Evolutionary conservation across 352 stramenopile species (phyloP).

Genomic region (Phytophthora ohioensis): DNA sequence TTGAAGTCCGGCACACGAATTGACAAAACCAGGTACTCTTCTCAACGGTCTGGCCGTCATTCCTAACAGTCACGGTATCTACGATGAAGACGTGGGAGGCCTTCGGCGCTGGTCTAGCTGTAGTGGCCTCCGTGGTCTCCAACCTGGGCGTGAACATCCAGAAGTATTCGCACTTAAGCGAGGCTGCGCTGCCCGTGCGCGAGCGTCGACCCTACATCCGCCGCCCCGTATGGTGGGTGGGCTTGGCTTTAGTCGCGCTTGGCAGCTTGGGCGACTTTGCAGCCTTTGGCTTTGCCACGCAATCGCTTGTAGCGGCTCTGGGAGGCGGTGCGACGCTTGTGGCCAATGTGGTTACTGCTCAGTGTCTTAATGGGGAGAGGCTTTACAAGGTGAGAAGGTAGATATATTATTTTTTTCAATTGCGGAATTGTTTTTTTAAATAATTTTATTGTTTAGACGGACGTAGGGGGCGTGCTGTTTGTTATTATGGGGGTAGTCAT

Average conservation of each 20-base stretch:
- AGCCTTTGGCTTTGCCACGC: constrained; percentile 90
- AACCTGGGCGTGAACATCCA: constrained; percentile 93
- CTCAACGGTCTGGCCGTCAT: constrained; percentile 6
- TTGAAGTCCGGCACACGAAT: background rate
- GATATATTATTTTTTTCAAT: constrained; percentile 10
- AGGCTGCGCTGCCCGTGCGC: constrained; percentile 51
- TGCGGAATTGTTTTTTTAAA: background rate
- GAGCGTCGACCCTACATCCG: constrained; percentile 80
- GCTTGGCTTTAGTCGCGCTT: constrained; percentile 76
- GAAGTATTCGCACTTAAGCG: constrained; percentile 86
- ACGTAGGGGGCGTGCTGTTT: constrained; percentile 85
- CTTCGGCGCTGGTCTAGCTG: constrained; percentile 82
- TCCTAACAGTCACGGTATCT: constrained; percentile 11
- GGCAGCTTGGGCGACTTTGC: constrained; percentile 90
- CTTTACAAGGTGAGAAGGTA: constrained; percentile 57
- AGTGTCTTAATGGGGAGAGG: constrained; percentile 86
- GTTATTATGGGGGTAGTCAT: constrained; percentile 90
- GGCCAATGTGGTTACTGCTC: constrained; percentile 88
- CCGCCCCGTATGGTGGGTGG: constrained; percentile 91
- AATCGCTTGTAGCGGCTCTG: constrained; percentile 89
- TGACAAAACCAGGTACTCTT: constrained; percentile 3
- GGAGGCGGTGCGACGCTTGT: constrained; percentile 89
- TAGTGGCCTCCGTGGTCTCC: constrained; percentile 84
- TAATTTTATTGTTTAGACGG: constrained; percentile 51
- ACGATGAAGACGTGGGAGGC: constrained; percentile 77